Conservation (phyloP, 768 basidiomycete genomes). For the Pholiota molesta region DNA sequence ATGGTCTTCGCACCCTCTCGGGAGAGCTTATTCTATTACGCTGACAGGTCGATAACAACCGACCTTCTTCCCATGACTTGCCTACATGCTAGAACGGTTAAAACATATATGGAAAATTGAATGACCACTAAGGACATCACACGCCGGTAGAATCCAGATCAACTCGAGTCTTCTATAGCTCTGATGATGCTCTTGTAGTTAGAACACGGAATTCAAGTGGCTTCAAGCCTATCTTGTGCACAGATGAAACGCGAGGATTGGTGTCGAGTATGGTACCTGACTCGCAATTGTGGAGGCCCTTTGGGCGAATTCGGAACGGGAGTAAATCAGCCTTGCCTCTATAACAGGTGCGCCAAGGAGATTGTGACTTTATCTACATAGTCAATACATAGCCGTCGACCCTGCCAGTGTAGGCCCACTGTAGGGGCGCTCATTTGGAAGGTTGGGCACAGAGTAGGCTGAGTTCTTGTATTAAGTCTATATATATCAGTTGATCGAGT, state of each 20-base stretch:
- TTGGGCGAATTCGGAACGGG: neutral
- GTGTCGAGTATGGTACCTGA: constrained; percentile 1
- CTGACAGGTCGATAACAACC: constrained; percentile 1
- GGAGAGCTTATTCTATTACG: constrained; percentile 1
- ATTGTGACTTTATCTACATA: neutral
- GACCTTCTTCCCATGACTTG: neutral
- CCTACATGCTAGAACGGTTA: neutral
- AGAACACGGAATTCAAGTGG: neutral
- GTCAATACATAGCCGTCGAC: constrained; percentile 14
- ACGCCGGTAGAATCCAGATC: neutral
- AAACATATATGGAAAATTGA: constrained; percentile 5
- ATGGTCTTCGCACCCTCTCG: neutral
- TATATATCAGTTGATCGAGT: neutral
- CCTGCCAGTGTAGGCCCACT: too few species aligned
- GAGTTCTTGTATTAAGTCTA: neutral
- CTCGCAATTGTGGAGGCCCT: too few species aligned
- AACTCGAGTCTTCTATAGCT: neutral
- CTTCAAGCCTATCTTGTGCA: neutral
- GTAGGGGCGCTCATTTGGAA: constrained; percentile 3
- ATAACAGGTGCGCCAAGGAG: neutral
- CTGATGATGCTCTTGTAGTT: neutral
- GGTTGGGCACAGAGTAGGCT: neutral
- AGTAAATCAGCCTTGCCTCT: neutral
- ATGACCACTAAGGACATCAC: neutral
- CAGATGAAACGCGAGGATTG: neutral